Base-by-base conservation (phyloP, 2,329 filamentous ascomycete genomes). In the Triangularia verruculosa region DNA sequence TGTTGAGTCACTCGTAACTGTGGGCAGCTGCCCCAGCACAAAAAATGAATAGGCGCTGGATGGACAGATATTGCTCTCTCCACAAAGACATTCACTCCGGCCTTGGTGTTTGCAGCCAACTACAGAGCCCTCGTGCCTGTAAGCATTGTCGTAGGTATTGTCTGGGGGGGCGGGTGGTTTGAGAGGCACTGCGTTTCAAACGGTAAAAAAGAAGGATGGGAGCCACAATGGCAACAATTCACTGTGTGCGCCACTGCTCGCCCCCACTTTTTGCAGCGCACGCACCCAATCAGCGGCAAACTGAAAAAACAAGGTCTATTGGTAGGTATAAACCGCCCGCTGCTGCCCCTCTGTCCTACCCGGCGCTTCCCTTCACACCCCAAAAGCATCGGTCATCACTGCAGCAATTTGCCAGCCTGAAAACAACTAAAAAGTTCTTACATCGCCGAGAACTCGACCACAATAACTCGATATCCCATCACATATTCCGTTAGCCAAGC, bases 301-400 rank as follows among this genome's bases (percentile, higher is more conserved):
- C 24, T 51, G 56, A 47, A 60, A n/a, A 63, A 60, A 30, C 24
- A 57, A 20, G 61, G 22, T 20, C 57, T 57, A 57, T 57, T 59
- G 56, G 59, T 57, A 60, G 56, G 59, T 57, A 60, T 63, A 57
- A 59, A 55, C 25, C 57, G 28, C 61, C 57, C 17, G 13, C 3
- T 13, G 15, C 51, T n/a, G 51, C 54, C 59, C 59, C 56, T 57
- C 61, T 43, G 57, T 63, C 61, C 54, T 54, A 27, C 51, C 51
- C 47, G 27, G 34, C 25, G 25, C 51, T 56, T 52, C 25, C 58
- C 61, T 52, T 47, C 20, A 15, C 20, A 34, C 17, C n/a, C 61
- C 43, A 62, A 47, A 58, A 62, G 39, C 22, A 34, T 28, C 51
- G 22, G 25, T 17, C 51, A 28, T 54, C 51, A 22, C 51, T 54